These are phyloP conservation scores for Dalbergia cochinchinensis DNA, from an alignment of 306 rosid species.

Conservation along the genomic window DNA sequence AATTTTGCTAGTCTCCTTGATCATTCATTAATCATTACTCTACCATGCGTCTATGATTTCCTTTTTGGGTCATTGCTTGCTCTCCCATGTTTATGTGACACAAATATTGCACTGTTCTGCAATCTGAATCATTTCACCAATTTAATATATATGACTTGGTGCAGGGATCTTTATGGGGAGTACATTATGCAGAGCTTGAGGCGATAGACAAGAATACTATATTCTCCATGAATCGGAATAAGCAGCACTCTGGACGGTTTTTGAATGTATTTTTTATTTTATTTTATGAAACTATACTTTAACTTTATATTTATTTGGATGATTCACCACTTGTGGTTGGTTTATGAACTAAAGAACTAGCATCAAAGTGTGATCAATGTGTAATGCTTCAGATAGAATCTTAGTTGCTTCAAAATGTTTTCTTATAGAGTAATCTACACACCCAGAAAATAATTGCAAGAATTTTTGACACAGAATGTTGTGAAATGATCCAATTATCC, in stretches of 20 bases:
- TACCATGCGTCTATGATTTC: conserved; percentile 1
- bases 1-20: not conserved
- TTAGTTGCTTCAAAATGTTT: conserved; percentile 18
- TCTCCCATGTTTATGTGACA: conserved; percentile 16
- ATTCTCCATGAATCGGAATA: conserved; percentile 44
- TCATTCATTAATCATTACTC: not conserved
- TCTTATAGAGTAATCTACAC: not conserved
- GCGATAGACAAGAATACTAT: conserved; percentile 58
- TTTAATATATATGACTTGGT: conserved; percentile 47
- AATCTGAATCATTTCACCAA: conserved; percentile 17
- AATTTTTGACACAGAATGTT: too few species aligned
- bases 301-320: conserved; percentile 43
- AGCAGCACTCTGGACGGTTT: conserved; percentile 25
- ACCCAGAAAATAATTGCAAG: too few species aligned
- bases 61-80: not conserved
- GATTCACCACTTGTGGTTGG: not conserved
- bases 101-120: not conserved
- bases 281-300: conserved; percentile 19
- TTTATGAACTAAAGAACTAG: conserved; percentile 14
- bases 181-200: conserved; percentile 86
- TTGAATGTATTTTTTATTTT: conserved; percentile 35
- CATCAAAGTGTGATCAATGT: not conserved
- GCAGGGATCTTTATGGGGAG: conserved; percentile 98
- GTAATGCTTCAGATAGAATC: conserved; percentile 31
- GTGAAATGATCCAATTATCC: too few species aligned